Evolutionary conservation across 2,329 filamentous ascomycete species (phyloP).

Genomic region (Trichoderma endophyticum): DNA sequence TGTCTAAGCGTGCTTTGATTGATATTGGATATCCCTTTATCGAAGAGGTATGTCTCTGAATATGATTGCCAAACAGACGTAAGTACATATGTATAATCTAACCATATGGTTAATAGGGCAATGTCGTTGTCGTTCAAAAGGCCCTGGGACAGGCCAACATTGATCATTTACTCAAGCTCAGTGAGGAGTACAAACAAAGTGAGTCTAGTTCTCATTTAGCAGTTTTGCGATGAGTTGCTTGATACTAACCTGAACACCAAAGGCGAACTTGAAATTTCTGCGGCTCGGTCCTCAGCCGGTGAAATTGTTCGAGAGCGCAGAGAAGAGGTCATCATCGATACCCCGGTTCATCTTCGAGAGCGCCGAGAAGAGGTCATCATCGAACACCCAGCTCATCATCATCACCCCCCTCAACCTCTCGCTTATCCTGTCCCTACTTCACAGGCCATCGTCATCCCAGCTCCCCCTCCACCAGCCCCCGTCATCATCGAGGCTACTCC

Average conservation of each 20-base stretch:
- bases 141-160: slow-evolving; percentile 89
- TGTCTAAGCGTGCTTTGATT: slow-evolving; percentile 75
- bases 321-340: slow-evolving; percentile 39
- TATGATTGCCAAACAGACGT: background rate
- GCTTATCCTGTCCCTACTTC: slow-evolving; percentile 22
- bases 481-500: slow-evolving; percentile 35
- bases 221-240: slow-evolving; percentile 17
- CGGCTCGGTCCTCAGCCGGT: slow-evolving; percentile 46
- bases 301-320: slow-evolving; percentile 48
- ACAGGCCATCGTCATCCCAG: slow-evolving; percentile 21
- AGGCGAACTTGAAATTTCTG: slow-evolving; percentile 45
- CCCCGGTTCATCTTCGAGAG: slow-evolving; percentile 36
- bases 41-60: slow-evolving; percentile 62
- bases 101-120: slow-evolving; percentile 52
- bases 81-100: slow-evolving; percentile 8
- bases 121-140: slow-evolving; percentile 75
- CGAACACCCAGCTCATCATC: slow-evolving; percentile 14
- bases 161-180: slow-evolving; percentile 80
- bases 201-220: slow-evolving; percentile 26
- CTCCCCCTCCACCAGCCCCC: slow-evolving; percentile 31
- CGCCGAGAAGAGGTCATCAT: slow-evolving; percentile 42
- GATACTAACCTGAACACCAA: background rate
- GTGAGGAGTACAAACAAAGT: slow-evolving; percentile 70
- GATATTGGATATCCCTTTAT: slow-evolving; percentile 83
- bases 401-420: slow-evolving; percentile 23